Evolutionary conservation across 2,329 filamentous ascomycete species (phyloP), one percentile per base, ranked within the genome.

Genomic region (Falciphora oryzae): DNA sequence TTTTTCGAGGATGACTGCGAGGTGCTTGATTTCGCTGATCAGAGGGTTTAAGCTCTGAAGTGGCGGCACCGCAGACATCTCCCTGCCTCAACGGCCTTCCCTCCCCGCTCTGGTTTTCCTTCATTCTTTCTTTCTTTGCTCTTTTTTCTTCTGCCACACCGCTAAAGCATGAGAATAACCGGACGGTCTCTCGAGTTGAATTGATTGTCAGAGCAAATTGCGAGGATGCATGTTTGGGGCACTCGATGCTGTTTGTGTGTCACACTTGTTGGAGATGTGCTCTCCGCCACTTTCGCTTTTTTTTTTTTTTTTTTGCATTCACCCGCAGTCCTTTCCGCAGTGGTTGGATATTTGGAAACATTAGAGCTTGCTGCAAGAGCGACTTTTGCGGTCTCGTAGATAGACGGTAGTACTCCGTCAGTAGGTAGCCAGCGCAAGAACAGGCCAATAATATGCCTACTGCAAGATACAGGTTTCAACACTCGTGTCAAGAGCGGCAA

Each of bases 1-100:
- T 96, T 96, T 75, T 96, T 96, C 71, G 93, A 97, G 76, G 92
- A 97, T 73, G 93, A 96, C 73, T 95, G 91, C 70, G 92, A 96
- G 74, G 90, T 97, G 65, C 83, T 96, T 67, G 92, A 96, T 77
- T 96, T 95, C 83, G 91, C 92, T 29, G 86, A 87, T 71, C 86
- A 89, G 76, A 79, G 86, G 73, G 86, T 88, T 38, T 89, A 74
- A 81, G 66, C 57, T 53, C 22, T 53, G 44, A 25, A 10, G 44
- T 25, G n/a, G 44, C 44, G 22, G 7, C 44, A 53, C 22, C 11
- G 44, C 44, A n/a, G 7, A 25, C n/a, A 22, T 25, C 44, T n/a
- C 22, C 2, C 22, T 53, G 44, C 22, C n/a, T 53, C 6, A 18
- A 11, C 44, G 44, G 44, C n/a, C n/a, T 53, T 53, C 44, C 22